Conservation (phyloP, 2,329 filamentous ascomycete genomes). For the Lachnellula hyalina region DNA sequence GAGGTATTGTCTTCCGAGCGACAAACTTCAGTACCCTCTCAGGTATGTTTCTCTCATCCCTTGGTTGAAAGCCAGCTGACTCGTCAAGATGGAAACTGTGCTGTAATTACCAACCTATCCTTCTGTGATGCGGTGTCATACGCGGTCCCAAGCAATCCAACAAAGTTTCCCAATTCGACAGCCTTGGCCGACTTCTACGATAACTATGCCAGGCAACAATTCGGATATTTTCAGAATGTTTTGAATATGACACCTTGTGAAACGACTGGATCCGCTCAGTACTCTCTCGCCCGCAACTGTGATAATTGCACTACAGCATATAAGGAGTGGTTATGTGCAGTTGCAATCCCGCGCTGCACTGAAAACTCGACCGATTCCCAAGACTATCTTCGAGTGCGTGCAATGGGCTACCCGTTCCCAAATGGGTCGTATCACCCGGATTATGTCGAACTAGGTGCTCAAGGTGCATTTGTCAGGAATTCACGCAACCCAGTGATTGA, state of each 20-base stretch:
- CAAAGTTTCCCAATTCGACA: conserved; percentile 52
- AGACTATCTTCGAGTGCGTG: conserved; percentile 56
- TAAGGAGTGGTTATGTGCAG: conserved; percentile 91
- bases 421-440: conserved; percentile 56
- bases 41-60: conserved; percentile 44
- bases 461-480: conserved; percentile 36
- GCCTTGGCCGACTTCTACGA: conserved; percentile 73
- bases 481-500: conserved; percentile 75
- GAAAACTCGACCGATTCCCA: conserved; percentile 43
- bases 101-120: conserved; percentile 76
- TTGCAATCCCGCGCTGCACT: conserved; percentile 86
- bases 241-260: conserved; percentile 84
- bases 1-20: conserved; percentile 67
- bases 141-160: conserved; percentile 76
- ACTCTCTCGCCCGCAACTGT: conserved; percentile 76
- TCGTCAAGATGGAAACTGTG: conserved; percentile 67
- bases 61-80: conserved; percentile 10
- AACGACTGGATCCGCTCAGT: conserved; percentile 64
- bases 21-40: conserved; percentile 75
- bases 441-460: conserved; percentile 17
- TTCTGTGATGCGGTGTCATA: conserved; percentile 90
- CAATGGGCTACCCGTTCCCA: conserved; percentile 64
- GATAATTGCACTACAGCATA: conserved; percentile 73
- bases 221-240: conserved; percentile 72
- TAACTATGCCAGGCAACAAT: conserved; percentile 62